phyloP scores from a whole-genome alignment of 345 rosid genomes.

The Excoecaria agallocha region DNA sequence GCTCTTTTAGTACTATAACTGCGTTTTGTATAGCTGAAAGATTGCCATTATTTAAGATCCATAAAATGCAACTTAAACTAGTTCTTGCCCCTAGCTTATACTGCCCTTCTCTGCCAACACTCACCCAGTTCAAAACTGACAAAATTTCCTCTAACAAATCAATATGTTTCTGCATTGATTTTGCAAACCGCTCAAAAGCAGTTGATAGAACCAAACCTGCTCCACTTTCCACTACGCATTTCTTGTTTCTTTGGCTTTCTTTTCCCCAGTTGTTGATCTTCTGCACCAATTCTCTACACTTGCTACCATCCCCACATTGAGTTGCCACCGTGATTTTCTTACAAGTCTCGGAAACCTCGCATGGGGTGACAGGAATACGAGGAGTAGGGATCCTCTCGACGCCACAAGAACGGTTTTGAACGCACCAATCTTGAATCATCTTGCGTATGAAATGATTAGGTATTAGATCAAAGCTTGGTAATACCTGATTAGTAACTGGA shows the following conservation, averaged over 20 bases:
- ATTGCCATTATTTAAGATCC: constrained; percentile 32
- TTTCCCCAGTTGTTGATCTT: constrained; percentile 33
- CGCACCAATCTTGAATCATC: constrained; percentile 45
- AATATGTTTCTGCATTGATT: constrained; percentile 15
- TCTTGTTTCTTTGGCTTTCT: constrained; percentile 38
- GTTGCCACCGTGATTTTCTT: constrained; percentile 18
- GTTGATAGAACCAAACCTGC: constrained; percentile 21
- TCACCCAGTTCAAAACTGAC: constrained; percentile 25
- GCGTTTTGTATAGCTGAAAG: constrained; percentile 29
- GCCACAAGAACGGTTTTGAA: constrained; percentile 30
- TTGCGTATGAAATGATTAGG: constrained; percentile 37
- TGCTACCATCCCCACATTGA: constrained; percentile 22
- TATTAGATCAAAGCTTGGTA: constrained; percentile 23
- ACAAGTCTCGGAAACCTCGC: constrained; percentile 29
- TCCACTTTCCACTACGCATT: constrained; percentile 21
- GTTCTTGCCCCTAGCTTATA: constrained; percentile 22
- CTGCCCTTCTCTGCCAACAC: constrained; percentile 24
- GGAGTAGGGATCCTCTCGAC: constrained; percentile 41
- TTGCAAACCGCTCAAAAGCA: constrained; percentile 29
- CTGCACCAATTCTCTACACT: constrained; percentile 25
- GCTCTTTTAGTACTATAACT: constrained; percentile 27
- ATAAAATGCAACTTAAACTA: constrained; percentile 23
- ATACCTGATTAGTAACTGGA: constrained; percentile 30
- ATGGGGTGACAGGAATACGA: constrained; percentile 29
- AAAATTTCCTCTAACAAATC: constrained; percentile 33